Base-by-base conservation (phyloP, 2,329 filamentous ascomycete genomes). In the Dactylellina sp. region DNA sequence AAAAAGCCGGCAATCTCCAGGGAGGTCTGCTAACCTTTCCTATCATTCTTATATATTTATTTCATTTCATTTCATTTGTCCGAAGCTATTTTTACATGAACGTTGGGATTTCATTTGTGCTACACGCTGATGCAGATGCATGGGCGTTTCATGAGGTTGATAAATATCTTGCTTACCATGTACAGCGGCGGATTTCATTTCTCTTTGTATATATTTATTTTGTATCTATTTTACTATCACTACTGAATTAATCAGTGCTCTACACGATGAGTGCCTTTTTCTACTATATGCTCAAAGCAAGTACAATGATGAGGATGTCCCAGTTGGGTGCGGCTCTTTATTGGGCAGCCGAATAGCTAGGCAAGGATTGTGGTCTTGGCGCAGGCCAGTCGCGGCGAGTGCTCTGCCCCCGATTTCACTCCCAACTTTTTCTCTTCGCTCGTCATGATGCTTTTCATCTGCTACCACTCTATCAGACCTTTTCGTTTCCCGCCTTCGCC, bases 131-230 rank as follows among this genome's bases (percentile, higher is more conserved):
- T 32, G 39, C 47, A 44, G 57, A 22, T 50, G 11, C 22, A 22
- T 6, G n/a, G 50, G 50, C 50, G 50, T 66, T 72, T 62, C 55
- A 35, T 37, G 59, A 50, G 56, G 28, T 63, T 68, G 49, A 57
- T 46, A 40, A 14, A 40, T 40, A 40, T 40, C 37, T 16, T 40
- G 37, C 37, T 56, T 55, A 25, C n/a, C 22, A 49, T 61, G 7
- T 24, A 44, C 62, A 52, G 80, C 81, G 85, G 75, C 81, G 80
- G 55, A 83, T 85, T 78, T 80, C 82, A 64, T 82, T 82, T 78
- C 79, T 83, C 65, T 84, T 84, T 85, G 82, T 68, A 82, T 78
- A 62, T 46, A 44, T 14, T 32, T 32, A 32, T 32, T 32, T 32
- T 4, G 28, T 32, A 5, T 9, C 28, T 20, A 47, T 2, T 47